A percentile compares a stretch with the other conserved stretches of the same genome.
phyloP scores from a whole-genome alignment of 1,139 yeast species.

The Pichia sp. region DNA sequence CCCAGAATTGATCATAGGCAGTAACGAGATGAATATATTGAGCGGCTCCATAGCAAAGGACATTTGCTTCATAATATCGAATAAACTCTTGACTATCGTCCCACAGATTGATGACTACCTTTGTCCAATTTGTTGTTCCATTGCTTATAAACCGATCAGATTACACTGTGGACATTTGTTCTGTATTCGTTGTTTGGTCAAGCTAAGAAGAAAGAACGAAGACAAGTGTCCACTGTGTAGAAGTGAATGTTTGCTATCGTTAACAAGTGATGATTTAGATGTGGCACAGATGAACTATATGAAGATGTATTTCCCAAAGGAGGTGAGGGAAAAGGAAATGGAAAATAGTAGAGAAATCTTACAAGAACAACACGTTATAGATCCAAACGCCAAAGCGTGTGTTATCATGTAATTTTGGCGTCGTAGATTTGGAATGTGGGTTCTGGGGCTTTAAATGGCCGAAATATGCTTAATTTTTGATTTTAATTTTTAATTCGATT shows the following conservation, averaged over 20 bases:
- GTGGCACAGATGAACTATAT: slow-evolving; percentile 49
- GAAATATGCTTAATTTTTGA: too few relatives aligned
- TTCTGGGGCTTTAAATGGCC: too few relatives aligned
- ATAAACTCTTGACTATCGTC: slow-evolving; percentile 50
- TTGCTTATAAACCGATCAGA: slow-evolving; percentile 70
- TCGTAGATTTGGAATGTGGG: too few relatives aligned
- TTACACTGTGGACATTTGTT: slow-evolving; percentile 64
- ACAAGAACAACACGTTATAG: slow-evolving; percentile 35
- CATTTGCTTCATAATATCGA: slow-evolving; percentile 55
- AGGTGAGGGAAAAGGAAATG: slow-evolving; percentile 58
- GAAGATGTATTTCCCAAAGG: slow-evolving; percentile 62
- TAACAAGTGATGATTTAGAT: slow-evolving; percentile 63
- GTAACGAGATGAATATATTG: slow-evolving; percentile 32
- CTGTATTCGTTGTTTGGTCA: slow-evolving; percentile 70
- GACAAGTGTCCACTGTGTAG: slow-evolving; percentile 71
- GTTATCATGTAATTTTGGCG: slow-evolving; percentile 18
- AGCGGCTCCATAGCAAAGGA: slow-evolving; percentile 53
- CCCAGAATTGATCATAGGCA: slow-evolving; percentile 40
- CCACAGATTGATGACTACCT: slow-evolving; percentile 76
- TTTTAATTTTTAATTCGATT: too few relatives aligned
- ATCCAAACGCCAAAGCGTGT: slow-evolving; percentile 22
- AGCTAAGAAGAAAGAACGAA: slow-evolving; percentile 56
- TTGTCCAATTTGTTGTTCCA: slow-evolving; percentile 69
- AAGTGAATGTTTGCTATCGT: slow-evolving; percentile 50
- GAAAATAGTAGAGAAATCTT: slow-evolving; percentile 58